A percentile compares a stretch with the other conserved stretches of the same genome.
These are phyloP conservation scores for Pilaira anomala DNA, from an alignment of 192 early-diverging fungal species.

Conservation along the genomic window DNA sequence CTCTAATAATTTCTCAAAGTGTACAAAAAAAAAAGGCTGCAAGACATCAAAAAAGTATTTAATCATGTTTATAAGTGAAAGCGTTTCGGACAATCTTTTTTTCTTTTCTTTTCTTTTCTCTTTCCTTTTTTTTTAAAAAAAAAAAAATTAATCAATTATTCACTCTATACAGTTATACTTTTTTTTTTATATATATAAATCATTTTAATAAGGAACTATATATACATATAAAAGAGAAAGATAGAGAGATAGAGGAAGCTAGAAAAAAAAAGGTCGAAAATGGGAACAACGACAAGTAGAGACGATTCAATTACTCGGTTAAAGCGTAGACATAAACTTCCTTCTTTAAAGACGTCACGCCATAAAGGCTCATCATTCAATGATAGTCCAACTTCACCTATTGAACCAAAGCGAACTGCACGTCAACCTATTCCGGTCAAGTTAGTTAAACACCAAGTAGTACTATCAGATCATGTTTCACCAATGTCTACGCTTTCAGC, in stretches of 20 bases:
- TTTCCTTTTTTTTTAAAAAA: not conserved
- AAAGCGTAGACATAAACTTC: slow-evolving; percentile 8
- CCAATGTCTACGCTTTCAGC: slow-evolving; percentile 16
- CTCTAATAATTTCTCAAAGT: too few relatives aligned
- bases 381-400: not conserved
- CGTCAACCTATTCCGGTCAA: slow-evolving; percentile 7
- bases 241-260: not conserved
- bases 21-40: too few relatives aligned
- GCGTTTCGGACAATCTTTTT: not conserved
- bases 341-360: not conserved
- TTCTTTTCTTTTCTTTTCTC: not conserved
- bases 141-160: not conserved
- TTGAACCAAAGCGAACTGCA: not conserved
- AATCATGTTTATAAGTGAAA: slow-evolving; percentile 2
- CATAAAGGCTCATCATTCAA: not conserved
- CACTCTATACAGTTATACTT: too few relatives aligned
- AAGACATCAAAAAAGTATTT: slow-evolving; percentile 1
- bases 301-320: not conserved
- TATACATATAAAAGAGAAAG: too few relatives aligned
- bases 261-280: not conserved
- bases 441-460: slow-evolving; percentile 21
- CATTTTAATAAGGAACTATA: too few relatives aligned
- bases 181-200: not conserved
- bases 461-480: slow-evolving; percentile 15
- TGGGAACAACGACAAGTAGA: slow-evolving; percentile 8